phyloP scores from a whole-genome alignment of 2,329 filamentous ascomycete species.

The Epichloe glyceriae region DNA sequence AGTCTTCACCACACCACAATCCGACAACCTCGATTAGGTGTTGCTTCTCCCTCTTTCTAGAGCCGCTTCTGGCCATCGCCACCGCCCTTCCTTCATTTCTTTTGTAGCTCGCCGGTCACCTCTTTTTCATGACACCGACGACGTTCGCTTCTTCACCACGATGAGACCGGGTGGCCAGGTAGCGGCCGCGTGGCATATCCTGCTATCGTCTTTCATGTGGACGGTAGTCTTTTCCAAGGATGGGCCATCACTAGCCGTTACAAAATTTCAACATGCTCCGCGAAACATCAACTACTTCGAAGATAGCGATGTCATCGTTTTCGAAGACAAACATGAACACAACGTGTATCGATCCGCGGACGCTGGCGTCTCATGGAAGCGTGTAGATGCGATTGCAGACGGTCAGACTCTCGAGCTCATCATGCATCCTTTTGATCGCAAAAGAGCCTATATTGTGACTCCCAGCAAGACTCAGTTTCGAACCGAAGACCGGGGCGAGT shows the following conservation, averaged over 20 bases:
- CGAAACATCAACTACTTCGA: slow-evolving; percentile 76
- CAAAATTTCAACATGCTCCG: slow-evolving; percentile 53
- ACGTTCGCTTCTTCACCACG: slow-evolving; percentile 24
- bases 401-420: slow-evolving; percentile 49
- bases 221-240: slow-evolving; percentile 40
- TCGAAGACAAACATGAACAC: slow-evolving; percentile 51
- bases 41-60: neutral
- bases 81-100: neutral
- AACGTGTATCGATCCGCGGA: slow-evolving; percentile 68
- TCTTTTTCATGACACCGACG: slow-evolving; percentile 29
- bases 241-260: slow-evolving; percentile 52
- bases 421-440: slow-evolving; percentile 66
- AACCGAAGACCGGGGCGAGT: slow-evolving; percentile 70
- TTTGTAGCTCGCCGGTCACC: neutral
- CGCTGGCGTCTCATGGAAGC: slow-evolving; percentile 66
- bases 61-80: neutral
- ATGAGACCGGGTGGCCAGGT: slow-evolving; percentile 42
- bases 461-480: slow-evolving; percentile 60
- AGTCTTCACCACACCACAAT: neutral
- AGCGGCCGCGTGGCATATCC: slow-evolving; percentile 32
- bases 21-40: neutral
- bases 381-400: slow-evolving; percentile 49
- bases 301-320: slow-evolving; percentile 69
- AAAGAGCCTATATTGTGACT: slow-evolving; percentile 71
- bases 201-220: slow-evolving; percentile 36